Percentiles rank a stretch among this genome's conserved stretches.
Evolutionary conservation across 371 early-diverging fungal species (phyloP).

Genomic region (Mucor irregularis): DNA sequence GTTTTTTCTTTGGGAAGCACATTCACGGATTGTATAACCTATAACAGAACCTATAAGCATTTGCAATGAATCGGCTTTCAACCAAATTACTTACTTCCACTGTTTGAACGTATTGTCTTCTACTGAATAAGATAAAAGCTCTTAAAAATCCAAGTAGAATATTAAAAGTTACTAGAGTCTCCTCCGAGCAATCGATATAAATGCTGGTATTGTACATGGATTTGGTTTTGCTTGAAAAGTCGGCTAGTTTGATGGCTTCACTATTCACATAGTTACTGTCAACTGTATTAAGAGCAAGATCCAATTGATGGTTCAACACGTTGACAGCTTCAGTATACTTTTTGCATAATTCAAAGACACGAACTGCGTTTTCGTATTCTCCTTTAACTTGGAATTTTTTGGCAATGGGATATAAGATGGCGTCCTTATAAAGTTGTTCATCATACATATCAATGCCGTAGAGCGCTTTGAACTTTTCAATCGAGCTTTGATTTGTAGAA

Average conservation of each 20-base stretch:
- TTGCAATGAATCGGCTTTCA: not conserved
- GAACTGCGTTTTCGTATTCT: constrained; percentile 69
- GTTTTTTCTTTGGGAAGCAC: constrained; percentile 62
- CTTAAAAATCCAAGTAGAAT: constrained; percentile 59
- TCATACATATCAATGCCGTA: not conserved
- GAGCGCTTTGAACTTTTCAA: not conserved
- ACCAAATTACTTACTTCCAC: constrained; percentile 8
- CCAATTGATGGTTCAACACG: constrained; percentile 72
- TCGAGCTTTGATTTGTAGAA: not conserved
- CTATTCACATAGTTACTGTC: not conserved
- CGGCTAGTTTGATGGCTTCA: not conserved
- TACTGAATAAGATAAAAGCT: constrained; percentile 49
- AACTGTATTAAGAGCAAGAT: constrained; percentile 52
- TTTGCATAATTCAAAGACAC: constrained; percentile 64
- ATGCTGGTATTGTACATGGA: constrained; percentile 49
- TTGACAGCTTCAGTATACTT: constrained; percentile 75
- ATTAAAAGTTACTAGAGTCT: constrained; percentile 50
- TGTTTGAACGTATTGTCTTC: constrained; percentile 47
- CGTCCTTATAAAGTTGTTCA: constrained; percentile 38
- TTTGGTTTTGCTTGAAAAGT: constrained; percentile 13
- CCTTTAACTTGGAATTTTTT: constrained; percentile 67
- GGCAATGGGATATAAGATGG: constrained; percentile 69
- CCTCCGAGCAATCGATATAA: constrained; percentile 40
- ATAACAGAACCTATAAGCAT: constrained; percentile 29
- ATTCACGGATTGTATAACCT: constrained; percentile 45